Evolutionary conservation across 305 asterid genomes (phyloP).

Genomic region (Fraxinus ornus): DNA sequence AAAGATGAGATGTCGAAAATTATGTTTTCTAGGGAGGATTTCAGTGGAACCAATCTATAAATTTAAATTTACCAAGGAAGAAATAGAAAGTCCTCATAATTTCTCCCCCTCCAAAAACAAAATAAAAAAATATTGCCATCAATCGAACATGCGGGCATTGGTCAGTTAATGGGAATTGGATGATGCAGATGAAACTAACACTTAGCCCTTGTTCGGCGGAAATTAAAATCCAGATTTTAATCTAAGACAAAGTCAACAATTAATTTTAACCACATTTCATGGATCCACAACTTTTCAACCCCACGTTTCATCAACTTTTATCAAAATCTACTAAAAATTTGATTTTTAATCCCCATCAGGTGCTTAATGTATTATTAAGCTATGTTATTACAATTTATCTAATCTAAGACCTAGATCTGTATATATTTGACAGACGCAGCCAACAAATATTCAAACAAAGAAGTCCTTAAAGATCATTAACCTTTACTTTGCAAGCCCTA

Average conservation of each 20-base stretch:
- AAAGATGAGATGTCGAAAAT: background rate
- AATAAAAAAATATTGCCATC: too few relatives aligned
- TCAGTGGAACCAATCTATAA: background rate
- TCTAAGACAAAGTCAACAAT: too few relatives aligned
- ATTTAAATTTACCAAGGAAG: background rate
- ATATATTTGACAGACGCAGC: constrained; percentile 8
- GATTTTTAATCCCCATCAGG: too few relatives aligned
- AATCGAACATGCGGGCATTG: background rate
- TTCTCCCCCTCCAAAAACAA: background rate
- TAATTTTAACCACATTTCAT: too few relatives aligned
- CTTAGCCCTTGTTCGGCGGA: background rate
- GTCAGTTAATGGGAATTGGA: background rate
- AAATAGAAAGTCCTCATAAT: background rate
- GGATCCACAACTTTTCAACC: too few relatives aligned
- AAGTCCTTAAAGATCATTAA: background rate
- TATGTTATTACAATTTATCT: constrained; percentile 4
- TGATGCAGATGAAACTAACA: background rate
- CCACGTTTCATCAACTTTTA: too few relatives aligned
- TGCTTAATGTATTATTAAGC: background rate
- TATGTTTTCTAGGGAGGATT: background rate
- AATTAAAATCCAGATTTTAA: too few relatives aligned
- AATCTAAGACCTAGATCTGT: background rate
- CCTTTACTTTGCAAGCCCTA: constrained; percentile 4
- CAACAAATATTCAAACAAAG: constrained; percentile 2
- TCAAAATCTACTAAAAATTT: too few relatives aligned